Evolutionary conservation across 805 yeast genomes (phyloP), one percentile per base, ranked within the genome.

Genomic region (Candida sithepensis): DNA sequence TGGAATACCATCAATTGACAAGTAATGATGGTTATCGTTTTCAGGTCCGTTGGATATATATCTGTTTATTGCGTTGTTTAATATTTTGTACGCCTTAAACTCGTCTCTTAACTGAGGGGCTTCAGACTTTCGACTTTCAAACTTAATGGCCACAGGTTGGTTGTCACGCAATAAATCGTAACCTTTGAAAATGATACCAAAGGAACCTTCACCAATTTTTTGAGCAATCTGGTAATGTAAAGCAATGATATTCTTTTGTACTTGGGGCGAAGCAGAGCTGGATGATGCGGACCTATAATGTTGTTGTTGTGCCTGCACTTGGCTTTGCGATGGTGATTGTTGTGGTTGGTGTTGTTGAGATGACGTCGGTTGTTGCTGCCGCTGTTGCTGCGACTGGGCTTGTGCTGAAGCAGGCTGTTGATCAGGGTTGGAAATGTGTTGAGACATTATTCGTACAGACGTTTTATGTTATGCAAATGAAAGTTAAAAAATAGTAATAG

Each of bases 121-220:
- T 57, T 86, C 94, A 2, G 88, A 79, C 58, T 84, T 82, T 50
- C 91, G 72, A 22, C 89, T 87, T 64, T 85, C 95, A 61, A 86
- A 86, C 65, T 86, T 86, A 60, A 86, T 85, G 3, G 91, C 94
- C 28, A 86, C 92, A 20, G 81, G 74, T 48, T 61, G 66, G 46
- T 67, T 66, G 42, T 82, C 81, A 53, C 85, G 78, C 50, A 86
- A 69, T 51, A 87, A 69, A 60, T 87, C 88, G 47, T 81, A 78
- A 37, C 95, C 95, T 68, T 86, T 90, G 65, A 86, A 87, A 45
- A 87, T 83, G 8, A 86, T 85, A 32, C 95, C 95, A 70, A 87
- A 87, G 0, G 94, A 85, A 2, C 95, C 95, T 63, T 87, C 94
- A 33, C 95, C 95, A 46, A 87, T 87, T 66, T 87, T 87, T 60